Evolutionary conservation across 805 yeast genomes (phyloP).

Genomic region (Citeromyces matritensis): DNA sequence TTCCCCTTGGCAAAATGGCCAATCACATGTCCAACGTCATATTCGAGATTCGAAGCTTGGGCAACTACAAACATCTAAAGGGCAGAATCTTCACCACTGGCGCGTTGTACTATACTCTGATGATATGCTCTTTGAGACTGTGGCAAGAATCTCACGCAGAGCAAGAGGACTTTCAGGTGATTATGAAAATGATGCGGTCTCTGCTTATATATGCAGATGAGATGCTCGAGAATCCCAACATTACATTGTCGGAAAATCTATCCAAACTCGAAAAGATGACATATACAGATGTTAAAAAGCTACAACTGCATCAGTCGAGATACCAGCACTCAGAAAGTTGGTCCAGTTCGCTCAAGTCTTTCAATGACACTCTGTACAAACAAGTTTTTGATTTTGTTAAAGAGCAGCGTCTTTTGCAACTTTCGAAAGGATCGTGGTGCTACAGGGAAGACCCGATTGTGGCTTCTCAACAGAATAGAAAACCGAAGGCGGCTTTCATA

Average conservation of each 20-base stretch:
- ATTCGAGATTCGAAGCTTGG: conserved; percentile 4
- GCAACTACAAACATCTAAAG: conserved; percentile 20
- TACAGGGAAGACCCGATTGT: conserved; percentile 39
- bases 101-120: conserved; percentile 35
- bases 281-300: conserved; percentile 34
- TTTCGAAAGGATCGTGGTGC: conserved; percentile 76
- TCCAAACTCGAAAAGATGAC: conserved; percentile 23
- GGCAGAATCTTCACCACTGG: conserved; percentile 32
- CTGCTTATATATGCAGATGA: conserved; percentile 14
- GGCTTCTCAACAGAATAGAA: conserved; percentile 5
- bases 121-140: conserved; percentile 39
- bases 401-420: conserved; percentile 58
- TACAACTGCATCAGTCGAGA: conserved; percentile 32
- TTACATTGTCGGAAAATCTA: conserved; percentile 26
- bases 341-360: conserved; percentile 25
- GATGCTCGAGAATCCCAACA: conserved; percentile 4
- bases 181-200: conserved; percentile 26
- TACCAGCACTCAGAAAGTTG: conserved; percentile 22
- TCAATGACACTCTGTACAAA: conserved; percentile 29
- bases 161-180: conserved; percentile 32
- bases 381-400: conserved; percentile 61
- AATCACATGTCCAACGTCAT: conserved; percentile 14
- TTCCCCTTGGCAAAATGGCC: conserved; percentile 30
- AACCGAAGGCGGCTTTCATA: conserved; percentile 34
- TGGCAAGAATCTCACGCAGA: conserved; percentile 55